Percentiles rank a stretch among this genome's conserved stretches.
Conservation (phyloP, 345 rosid genomes). For the Ricinus communis region DNA sequence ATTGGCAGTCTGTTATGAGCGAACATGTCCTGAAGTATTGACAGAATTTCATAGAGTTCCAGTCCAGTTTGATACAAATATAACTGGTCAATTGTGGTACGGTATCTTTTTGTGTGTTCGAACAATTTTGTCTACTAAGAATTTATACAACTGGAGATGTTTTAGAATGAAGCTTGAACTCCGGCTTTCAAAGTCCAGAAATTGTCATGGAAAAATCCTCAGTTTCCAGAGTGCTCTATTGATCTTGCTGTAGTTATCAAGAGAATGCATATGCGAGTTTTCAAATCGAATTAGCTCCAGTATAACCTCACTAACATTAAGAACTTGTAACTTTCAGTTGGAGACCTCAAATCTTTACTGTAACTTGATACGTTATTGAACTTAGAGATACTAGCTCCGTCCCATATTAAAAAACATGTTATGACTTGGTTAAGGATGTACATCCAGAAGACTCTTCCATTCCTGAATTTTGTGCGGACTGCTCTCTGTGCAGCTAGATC, state of each 20-base stretch:
- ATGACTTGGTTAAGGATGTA: too few species aligned
- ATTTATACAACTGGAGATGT: not conserved
- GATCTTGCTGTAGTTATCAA: too few species aligned
- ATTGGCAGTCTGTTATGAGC: not conserved
- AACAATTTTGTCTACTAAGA: not conserved
- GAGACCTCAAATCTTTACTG: too few species aligned
- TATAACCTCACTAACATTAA: too few species aligned
- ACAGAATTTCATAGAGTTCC: not conserved
- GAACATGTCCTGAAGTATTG: not conserved
- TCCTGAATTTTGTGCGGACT: not conserved
- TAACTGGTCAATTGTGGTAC: not conserved
- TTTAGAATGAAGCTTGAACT: not conserved
- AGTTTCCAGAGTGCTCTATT: too few species aligned
- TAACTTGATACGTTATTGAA: too few species aligned
- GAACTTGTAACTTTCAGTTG: too few species aligned
- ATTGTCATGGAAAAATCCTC: not conserved
- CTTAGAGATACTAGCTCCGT: too few species aligned
- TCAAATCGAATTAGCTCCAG: too few species aligned
- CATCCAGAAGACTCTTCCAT: not conserved
- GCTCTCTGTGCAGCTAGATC: not conserved
- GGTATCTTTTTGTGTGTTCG: not conserved
- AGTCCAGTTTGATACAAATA: not conserved
- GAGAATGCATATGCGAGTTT: too few species aligned
- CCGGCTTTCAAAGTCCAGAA: not conserved
- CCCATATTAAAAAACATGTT: too few species aligned